Conservation (phyloP, 2,329 filamentous ascomycete species). For the Aspergillus awamori region DNA sequence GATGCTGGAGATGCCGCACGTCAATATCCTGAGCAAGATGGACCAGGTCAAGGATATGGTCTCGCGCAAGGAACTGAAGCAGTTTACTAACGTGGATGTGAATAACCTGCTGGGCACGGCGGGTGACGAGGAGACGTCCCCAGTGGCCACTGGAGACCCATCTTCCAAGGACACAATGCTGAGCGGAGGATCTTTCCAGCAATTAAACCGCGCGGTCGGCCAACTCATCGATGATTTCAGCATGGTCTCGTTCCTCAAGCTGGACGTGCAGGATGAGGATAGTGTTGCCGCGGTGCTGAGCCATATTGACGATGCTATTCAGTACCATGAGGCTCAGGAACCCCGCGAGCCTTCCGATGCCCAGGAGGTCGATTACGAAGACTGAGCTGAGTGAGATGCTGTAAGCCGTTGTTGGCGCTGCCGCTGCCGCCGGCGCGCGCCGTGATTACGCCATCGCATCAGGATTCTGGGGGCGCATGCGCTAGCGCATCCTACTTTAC, state of each 20-base stretch:
- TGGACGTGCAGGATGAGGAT: slow-evolving; percentile 89
- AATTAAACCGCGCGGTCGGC: slow-evolving; percentile 84
- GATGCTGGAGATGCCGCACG: slow-evolving; percentile 94
- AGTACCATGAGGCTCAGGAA: slow-evolving; percentile 91
- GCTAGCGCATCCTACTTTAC: background rate
- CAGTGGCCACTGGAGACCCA: slow-evolving; percentile 58
- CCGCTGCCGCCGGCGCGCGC: background rate
- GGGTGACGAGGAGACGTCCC: slow-evolving; percentile 53
- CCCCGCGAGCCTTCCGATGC: slow-evolving; percentile 77
- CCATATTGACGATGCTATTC: slow-evolving; percentile 92
- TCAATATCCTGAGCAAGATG: slow-evolving; percentile 98
- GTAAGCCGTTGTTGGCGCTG: too few species aligned
- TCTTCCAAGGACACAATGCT: slow-evolving; percentile 70
- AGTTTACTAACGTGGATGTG: slow-evolving; percentile 85
- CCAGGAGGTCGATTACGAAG: slow-evolving; percentile 57
- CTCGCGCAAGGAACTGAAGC: slow-evolving; percentile 81
- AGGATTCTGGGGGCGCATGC: background rate
- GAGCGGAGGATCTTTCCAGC: slow-evolving; percentile 78
- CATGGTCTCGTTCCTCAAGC: slow-evolving; percentile 92
- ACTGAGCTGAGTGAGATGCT: slow-evolving; percentile 26
- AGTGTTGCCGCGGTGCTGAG: slow-evolving; percentile 83
- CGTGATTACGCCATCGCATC: background rate
- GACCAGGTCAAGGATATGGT: slow-evolving; percentile 91
- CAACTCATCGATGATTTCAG: slow-evolving; percentile 95
- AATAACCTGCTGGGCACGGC: slow-evolving; percentile 72